Percentiles rank a stretch among this genome's conserved stretches.
phyloP scores from a whole-genome alignment of 2,329 filamentous ascomycete genomes.

The Penicillium sp. region DNA sequence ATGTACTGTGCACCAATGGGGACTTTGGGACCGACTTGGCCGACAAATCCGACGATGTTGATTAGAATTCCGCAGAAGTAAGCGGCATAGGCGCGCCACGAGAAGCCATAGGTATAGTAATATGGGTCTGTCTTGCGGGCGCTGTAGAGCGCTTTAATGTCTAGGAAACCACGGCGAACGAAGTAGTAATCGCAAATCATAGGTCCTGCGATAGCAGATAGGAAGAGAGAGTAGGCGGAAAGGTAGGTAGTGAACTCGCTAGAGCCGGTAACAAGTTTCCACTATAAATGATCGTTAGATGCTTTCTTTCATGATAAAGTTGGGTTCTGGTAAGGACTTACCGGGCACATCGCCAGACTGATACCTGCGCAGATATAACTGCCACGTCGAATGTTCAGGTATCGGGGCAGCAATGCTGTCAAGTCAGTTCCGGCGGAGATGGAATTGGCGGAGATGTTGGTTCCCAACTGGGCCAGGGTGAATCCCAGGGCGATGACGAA shows the following conservation, averaged over 20 bases:
- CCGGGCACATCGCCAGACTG: constrained; percentile 83
- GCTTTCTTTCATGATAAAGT: background rate
- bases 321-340: constrained; percentile 18
- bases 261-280: constrained; percentile 68
- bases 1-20: constrained; percentile 79
- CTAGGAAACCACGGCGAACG: constrained; percentile 77
- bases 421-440: constrained; percentile 81
- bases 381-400: constrained; percentile 80
- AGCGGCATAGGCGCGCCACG: constrained; percentile 80
- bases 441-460: constrained; percentile 84
- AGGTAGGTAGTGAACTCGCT: constrained; percentile 92
- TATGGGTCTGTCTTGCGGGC: constrained; percentile 63
- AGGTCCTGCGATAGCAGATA: constrained; percentile 91
- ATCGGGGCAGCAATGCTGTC: constrained; percentile 76
- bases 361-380: constrained; percentile 80
- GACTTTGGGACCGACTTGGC: constrained; percentile 69
- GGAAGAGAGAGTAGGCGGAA: constrained; percentile 87
- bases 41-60: constrained; percentile 89
- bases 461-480: constrained; percentile 77
- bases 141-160: constrained; percentile 76
- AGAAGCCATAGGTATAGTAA: constrained; percentile 69
- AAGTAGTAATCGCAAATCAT: constrained; percentile 86
- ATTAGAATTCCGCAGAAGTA: constrained; percentile 82
- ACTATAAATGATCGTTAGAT: constrained; percentile 26
- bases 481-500: constrained; percentile 72